These are phyloP conservation scores for Blakeslea trispora DNA, from an alignment of 371 early-diverging fungal genomes.

Conservation along the genomic window DNA sequence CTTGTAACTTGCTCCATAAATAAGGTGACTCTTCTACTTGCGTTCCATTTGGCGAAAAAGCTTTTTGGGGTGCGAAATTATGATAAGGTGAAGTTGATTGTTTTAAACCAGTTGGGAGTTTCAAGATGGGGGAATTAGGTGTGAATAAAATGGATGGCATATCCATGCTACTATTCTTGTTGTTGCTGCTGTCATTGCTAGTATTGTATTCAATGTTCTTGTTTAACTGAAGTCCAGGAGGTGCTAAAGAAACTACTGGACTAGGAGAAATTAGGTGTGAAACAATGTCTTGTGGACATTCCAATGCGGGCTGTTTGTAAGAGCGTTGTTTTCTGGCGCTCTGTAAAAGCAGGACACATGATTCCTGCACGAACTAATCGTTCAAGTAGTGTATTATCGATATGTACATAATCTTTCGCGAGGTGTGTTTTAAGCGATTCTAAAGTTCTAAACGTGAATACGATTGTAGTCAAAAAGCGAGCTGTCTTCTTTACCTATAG, in stretches of 20 bases:
- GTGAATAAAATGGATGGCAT: background rate
- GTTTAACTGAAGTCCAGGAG: background rate
- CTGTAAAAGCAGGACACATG: constrained; percentile 75
- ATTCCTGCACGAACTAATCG: constrained; percentile 66
- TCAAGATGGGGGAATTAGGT: background rate
- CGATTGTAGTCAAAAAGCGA: too few relatives aligned
- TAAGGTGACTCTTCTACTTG: background rate
- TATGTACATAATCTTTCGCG: constrained; percentile 63
- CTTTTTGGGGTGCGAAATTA: background rate
- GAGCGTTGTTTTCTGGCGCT: constrained; percentile 70
- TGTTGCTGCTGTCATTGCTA: too few relatives aligned
- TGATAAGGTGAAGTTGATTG: background rate
- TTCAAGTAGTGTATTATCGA: constrained; percentile 60
- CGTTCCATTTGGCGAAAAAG: background rate
- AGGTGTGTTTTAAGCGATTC: constrained; percentile 66
- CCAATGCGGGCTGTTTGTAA: constrained; percentile 46
- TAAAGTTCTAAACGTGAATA: constrained; percentile 8
- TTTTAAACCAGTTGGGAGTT: background rate
- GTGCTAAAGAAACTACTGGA: background rate
- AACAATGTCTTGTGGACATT: constrained; percentile 18
- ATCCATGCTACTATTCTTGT: too few relatives aligned
- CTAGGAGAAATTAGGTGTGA: constrained; percentile 2
- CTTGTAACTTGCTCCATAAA: background rate
- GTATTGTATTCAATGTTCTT: background rate
- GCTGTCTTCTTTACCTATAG: constrained; percentile 30